These are phyloP conservation scores for Calonectria naviculata DNA, from an alignment of 2,329 filamentous ascomycete genomes.

Conservation along the genomic window DNA sequence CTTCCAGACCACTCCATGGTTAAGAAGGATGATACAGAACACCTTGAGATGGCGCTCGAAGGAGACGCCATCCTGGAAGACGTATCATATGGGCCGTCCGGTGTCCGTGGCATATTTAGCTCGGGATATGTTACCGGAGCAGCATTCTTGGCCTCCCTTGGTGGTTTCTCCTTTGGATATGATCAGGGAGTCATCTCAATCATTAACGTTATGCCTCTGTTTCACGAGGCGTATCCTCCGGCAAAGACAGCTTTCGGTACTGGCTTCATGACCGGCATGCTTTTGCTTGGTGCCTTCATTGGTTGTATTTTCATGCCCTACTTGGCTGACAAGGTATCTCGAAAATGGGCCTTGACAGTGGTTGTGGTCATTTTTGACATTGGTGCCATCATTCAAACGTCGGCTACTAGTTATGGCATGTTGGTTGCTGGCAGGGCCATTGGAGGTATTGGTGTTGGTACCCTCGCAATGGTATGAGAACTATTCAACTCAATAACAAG, in stretches of 20 bases:
- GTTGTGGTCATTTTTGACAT: neutral
- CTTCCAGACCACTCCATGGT: neutral
- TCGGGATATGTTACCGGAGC: neutral
- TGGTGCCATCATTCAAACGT: neutral
- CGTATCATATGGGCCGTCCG: neutral
- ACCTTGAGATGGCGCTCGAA: neutral
- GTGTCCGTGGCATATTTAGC: neutral
- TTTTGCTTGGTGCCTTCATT: neutral
- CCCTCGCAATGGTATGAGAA: neutral
- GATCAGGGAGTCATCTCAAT: neutral
- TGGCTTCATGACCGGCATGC: neutral
- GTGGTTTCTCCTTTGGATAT: neutral
- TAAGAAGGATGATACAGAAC: neutral
- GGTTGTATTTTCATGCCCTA: neutral
- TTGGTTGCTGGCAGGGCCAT: neutral
- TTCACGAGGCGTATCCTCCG: neutral
- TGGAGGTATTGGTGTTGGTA: neutral
- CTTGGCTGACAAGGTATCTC: neutral
- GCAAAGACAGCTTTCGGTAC: neutral
- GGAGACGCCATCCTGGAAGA: neutral
- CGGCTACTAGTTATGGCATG: neutral
- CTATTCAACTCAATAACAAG: neutral
- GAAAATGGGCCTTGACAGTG: conserved; percentile 1
- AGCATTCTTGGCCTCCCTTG: neutral
- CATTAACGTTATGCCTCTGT: neutral